A percentile compares a stretch with the other conserved stretches of the same genome.
Conservation (phyloP, 2,329 filamentous ascomycete species). For the Alternaria consortialis region DNA sequence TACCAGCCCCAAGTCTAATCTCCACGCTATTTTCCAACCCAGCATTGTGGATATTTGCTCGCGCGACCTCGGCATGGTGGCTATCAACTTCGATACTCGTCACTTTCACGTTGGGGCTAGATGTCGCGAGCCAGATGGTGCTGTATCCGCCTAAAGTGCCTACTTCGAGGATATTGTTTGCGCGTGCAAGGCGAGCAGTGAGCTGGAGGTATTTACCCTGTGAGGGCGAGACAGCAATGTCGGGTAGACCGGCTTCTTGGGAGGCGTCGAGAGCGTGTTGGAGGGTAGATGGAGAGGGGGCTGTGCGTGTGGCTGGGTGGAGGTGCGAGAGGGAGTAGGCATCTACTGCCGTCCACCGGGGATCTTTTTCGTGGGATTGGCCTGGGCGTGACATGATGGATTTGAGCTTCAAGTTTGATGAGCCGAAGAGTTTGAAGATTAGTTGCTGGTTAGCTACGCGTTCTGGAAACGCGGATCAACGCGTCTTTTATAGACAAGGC, state of each 20-base stretch:
- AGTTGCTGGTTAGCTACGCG: neutral
- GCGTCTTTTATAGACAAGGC: constrained; percentile 12
- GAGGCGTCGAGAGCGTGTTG: constrained; percentile 33
- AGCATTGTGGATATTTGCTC: constrained; percentile 55
- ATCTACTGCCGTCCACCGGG: constrained; percentile 54
- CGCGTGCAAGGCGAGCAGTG: constrained; percentile 39
- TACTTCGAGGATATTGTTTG: constrained; percentile 58
- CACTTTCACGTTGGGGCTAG: constrained; percentile 51
- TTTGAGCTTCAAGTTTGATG: neutral
- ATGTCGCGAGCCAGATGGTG: constrained; percentile 61
- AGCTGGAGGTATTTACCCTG: constrained; percentile 49
- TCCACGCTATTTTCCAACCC: constrained; percentile 56
- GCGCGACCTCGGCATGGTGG: constrained; percentile 58
- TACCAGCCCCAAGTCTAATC: constrained; percentile 56
- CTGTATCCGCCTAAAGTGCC: constrained; percentile 66
- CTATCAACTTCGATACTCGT: constrained; percentile 62
- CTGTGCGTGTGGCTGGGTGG: constrained; percentile 35
- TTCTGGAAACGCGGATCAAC: neutral
- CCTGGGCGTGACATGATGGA: constrained; percentile 6
- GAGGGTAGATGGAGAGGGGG: constrained; percentile 39
- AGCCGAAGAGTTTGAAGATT: neutral
- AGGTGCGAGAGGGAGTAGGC: constrained; percentile 48
- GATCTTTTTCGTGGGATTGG: constrained; percentile 39
- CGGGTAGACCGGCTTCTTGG: constrained; percentile 37
- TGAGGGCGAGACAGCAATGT: constrained; percentile 47